A percentile compares a stretch with the other conserved stretches of the same genome.
Evolutionary conservation across 305 asterid genomes (phyloP).

Genomic region (Rubia balearica): DNA sequence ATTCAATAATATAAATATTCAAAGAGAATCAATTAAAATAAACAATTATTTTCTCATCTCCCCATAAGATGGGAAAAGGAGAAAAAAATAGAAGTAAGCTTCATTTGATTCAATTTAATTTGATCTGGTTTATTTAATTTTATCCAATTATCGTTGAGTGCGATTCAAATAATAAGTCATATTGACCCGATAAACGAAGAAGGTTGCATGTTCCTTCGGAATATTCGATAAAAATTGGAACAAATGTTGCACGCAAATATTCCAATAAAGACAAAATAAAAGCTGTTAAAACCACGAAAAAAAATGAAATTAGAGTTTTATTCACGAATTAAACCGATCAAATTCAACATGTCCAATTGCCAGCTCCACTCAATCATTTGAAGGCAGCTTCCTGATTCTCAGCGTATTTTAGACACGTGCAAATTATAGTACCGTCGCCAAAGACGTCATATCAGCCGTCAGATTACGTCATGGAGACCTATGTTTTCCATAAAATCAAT

Average conservation of each 20-base stretch:
- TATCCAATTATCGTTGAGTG: too few species aligned
- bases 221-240: neutral
- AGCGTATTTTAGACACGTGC: constrained; percentile 1
- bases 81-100: too few species aligned
- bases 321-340: neutral
- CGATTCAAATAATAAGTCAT: neutral
- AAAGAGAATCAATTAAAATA: too few species aligned
- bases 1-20: too few species aligned
- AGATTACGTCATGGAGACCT: neutral
- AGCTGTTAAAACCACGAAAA: neutral
- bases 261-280: neutral
- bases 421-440: neutral
- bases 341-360: neutral
- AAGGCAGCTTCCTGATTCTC: neutral
- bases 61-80: too few species aligned
- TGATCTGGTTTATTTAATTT: too few species aligned
- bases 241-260: neutral
- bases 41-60: too few species aligned
- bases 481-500: neutral
- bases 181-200: neutral
- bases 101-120: too few species aligned
- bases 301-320: neutral
- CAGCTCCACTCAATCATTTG: neutral
- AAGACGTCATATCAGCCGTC: neutral
- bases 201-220: neutral